Evolutionary conservation across 2,329 filamentous ascomycete species (phyloP), one percentile per base, ranked within the genome.

Genomic region (Macrophomina phaseolina): DNA sequence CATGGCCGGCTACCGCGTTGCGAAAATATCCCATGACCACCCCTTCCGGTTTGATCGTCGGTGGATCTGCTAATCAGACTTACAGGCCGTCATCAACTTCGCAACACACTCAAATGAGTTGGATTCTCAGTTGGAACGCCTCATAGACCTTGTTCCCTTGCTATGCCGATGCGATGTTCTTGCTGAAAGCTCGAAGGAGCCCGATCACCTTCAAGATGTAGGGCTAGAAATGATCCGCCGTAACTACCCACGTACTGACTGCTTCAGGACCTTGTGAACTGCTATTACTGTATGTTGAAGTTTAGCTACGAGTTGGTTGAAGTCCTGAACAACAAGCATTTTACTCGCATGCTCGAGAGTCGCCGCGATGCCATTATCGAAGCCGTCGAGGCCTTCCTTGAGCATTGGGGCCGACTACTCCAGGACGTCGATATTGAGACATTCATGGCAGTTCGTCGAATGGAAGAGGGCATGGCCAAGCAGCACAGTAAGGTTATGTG

Each of bases 151-250:
- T 2, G 8, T 46, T 6, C 40, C 63, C 4, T 38, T 28, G 0
- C 5, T 65, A 12, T 23, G 36, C 12, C 63, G 32, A 18, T 65
- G 63, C 23, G 51, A 65, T 12, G 18, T 12, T 7, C 8, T 65
- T 5, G 4, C 28, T 7, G 16, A 48, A 12, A 16, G 32, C 16
- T 38, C 42, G 4, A 56, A 51, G 3, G 28, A 30, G 6, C 7
- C 40, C 7, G 51, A 56, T 1, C 18, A 32, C 5, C 34, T 65
- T 12, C n/a, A 46, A 1, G 30, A 56, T 4, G 51, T 64, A 23
- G 12, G 36, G 3, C 23, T 23, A 23, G 23, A 23, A 23, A 23
- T 23, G 23, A 3, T 2, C 23, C 23, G 23, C 23, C 23, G 23
- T 23, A 23, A 23, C 23, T 23, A 23, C 23, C 1, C 23, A 23